Base-by-base conservation (phyloP, 805 yeast genomes). In the Saturnispora zaruensis region DNA sequence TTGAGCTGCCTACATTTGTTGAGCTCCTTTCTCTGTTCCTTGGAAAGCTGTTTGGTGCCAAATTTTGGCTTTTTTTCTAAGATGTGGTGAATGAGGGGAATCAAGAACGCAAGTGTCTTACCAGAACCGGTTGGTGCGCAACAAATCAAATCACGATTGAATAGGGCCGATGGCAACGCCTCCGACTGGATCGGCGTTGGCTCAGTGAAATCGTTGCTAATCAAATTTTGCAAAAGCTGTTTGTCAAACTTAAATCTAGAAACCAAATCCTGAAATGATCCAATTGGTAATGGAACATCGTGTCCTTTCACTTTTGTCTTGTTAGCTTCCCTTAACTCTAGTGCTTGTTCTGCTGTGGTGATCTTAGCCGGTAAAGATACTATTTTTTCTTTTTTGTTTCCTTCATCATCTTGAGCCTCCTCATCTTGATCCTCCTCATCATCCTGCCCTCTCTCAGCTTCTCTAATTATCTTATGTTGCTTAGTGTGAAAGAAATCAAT, bases 41-140 rank as follows among this genome's bases (percentile, higher is more conserved):
- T 45, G 59, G 54, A 54, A 81, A 87, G 25, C 86, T 65, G 56
- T 86, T 60, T 13, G 96, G 20, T 26, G n/a, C 8, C 26, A 9
- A n/a, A 41, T 11, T 21, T 33, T n/a, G 46, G 43, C 18, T 42
- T 48, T 13, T 49, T 43, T 26, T 59, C 51, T 16, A 71, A 43
- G 6, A 58, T 38, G 44, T 66, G 60, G 57, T 87, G 93, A 20
- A 93, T 66, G 58, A 91, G 59, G 4, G 99, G 99, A 16, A 89
- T 78, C 50, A 87, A 69, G 62, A 85, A 93, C 28, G 97, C 95
- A 45, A 93, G 71, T 0, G 99, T 93, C 64, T 93, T 93, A 73
- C 99, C 99, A 4, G 97, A 88, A 58, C 99, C 99, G 1, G 99
- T 93, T 44, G 98, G 98, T 0, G 98, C 97, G 73, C 96, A 87